Evolutionary conservation across 2,329 filamentous ascomycete species (phyloP), one percentile per base, ranked within the genome.

Genomic region (Byssothecium circinans): DNA sequence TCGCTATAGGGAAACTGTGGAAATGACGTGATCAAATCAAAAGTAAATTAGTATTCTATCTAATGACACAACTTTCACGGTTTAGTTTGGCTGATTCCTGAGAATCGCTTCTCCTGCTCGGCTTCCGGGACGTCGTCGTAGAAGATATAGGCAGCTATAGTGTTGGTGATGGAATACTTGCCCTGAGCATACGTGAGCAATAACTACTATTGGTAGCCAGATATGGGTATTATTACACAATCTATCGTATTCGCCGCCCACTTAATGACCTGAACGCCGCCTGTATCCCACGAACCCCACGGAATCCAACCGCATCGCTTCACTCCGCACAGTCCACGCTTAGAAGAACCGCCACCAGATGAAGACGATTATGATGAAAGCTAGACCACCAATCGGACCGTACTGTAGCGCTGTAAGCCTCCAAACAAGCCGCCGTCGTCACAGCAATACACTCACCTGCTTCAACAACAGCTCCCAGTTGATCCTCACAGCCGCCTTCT

Each of bases 381-480:
- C 90, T 48, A 97, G 76, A 2, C 81, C 89, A 22, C 82, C 92
- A 73, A 97, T 85, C 2, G 94, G 94, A 1, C 91, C 94, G 68
- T 97, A 99, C 83, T 84, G 45, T 32, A 3, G 6, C 15, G 15
- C 20, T 15, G 54, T 67, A 41, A 65, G 58, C 45, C 37, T 37
- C 42, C 52, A 35, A 51, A 25, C 10, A 10, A 10, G 6, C 23
- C 6, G 14, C 4, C 29, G 5, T 32, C 25, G 11, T 11, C 25
- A 27, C 25, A 11, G 12, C 10, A 32, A 32, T 6, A 14, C n/a
- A 8, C 76, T 65, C 57, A 83, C 81, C 75, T 96, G 92, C 79
- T 96, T 96, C 53, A 97, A 58, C 69, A 99, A 76, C 70, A 97
- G 75, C 72, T 99, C 92, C 95, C 94, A 99, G 72, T 99, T 99